Percentiles rank a stretch among this genome's conserved stretches.
phyloP scores from a whole-genome alignment of 108 stramenopile species.

The Mayamaea pseudoterrestris region DNA sequence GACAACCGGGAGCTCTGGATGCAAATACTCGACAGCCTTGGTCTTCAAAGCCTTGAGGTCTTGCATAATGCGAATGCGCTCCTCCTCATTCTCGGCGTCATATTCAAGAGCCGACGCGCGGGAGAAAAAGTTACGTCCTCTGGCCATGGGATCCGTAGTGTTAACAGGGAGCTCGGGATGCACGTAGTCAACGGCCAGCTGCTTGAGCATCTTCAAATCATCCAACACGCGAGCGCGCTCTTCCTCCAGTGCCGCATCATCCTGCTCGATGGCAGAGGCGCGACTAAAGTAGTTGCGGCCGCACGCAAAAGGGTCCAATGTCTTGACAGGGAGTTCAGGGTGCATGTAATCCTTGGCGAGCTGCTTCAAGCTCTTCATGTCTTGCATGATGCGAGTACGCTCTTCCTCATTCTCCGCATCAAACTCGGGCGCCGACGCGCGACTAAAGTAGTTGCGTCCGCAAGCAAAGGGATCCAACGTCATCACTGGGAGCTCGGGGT shows the following conservation, averaged over 20 bases:
- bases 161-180: slow-evolving; percentile 43
- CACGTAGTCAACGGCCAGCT: slow-evolving; percentile 36
- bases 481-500: slow-evolving; percentile 45
- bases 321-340: slow-evolving; percentile 38
- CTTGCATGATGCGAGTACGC: slow-evolving; percentile 37
- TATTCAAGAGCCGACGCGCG: slow-evolving; percentile 33
- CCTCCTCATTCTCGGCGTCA: slow-evolving; percentile 13
- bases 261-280: slow-evolving; percentile 44
- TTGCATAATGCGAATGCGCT: slow-evolving; percentile 17
- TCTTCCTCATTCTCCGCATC: slow-evolving; percentile 34
- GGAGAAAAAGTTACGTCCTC: slow-evolving; percentile 53
- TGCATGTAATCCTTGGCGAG: slow-evolving; percentile 42
- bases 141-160: slow-evolving; percentile 18
- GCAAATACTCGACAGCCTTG: slow-evolving; percentile 22
- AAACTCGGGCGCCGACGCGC: slow-evolving; percentile 20
- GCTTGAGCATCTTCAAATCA: slow-evolving; percentile 34
- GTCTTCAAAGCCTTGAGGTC: slow-evolving; percentile 21
- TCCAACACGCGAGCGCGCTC: slow-evolving; percentile 34
- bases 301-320: slow-evolving; percentile 18
- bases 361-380: slow-evolving; percentile 36
- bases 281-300: slow-evolving; percentile 64
- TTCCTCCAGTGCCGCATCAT: slow-evolving; percentile 15
- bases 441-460: slow-evolving; percentile 27
- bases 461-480: slow-evolving; percentile 43
- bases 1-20: slow-evolving; percentile 20